phyloP scores from a whole-genome alignment of 768 basidiomycete species.

The Lactarius tabidus region DNA sequence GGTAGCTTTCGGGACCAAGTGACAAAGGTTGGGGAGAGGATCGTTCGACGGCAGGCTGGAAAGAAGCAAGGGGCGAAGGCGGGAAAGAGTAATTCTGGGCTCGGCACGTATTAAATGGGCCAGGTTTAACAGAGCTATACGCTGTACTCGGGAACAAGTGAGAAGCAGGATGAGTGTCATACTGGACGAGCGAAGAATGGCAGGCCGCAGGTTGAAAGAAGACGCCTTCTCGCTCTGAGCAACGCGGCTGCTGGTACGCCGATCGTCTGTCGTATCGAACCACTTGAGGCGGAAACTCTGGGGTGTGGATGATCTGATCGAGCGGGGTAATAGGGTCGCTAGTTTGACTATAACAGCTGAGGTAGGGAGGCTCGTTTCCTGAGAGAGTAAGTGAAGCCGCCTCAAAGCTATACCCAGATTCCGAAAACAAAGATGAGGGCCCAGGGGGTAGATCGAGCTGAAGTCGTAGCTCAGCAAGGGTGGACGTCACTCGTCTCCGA shows the following conservation, averaged over 20 bases:
- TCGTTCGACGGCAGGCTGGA: background rate
- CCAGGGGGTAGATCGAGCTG: constrained; percentile 27
- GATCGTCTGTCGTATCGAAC: constrained; percentile 23
- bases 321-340: constrained; percentile 27
- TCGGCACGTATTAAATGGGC: constrained; percentile 16
- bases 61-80: constrained; percentile 17
- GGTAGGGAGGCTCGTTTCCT: constrained; percentile 10
- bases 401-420: constrained; percentile 23
- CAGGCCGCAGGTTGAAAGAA: constrained; percentile 5
- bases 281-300: constrained; percentile 30
- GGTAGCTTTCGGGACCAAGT: constrained; percentile 9
- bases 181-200: background rate
- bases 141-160: background rate
- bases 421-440: constrained; percentile 20
- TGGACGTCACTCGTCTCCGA: constrained; percentile 33
- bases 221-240: constrained; percentile 6
- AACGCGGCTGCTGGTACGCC: constrained; percentile 1
- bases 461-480: constrained; percentile 29
- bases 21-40: constrained; percentile 4
- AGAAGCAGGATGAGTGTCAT: background rate
- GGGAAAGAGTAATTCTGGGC: constrained; percentile 17
- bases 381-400: constrained; percentile 10
- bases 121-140: constrained; percentile 9
- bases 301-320: constrained; percentile 33
- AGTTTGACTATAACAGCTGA: constrained; percentile 5